Conservation (phyloP, 192 early-diverging fungal species). For the Pecoramyces ruminantium region DNA sequence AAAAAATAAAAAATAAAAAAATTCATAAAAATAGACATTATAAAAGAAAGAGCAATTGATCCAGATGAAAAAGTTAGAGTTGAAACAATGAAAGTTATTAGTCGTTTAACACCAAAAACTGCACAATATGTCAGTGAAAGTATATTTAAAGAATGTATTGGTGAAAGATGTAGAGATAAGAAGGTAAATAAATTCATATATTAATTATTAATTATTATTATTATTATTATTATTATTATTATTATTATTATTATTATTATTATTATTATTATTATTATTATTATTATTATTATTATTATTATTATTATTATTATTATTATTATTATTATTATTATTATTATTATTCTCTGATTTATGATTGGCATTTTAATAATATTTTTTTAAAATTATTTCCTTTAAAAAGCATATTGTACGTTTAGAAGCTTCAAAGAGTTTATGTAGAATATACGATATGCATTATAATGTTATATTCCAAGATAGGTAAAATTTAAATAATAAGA, state of each 20-base stretch:
- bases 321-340: too few species aligned
- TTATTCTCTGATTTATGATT: too few species aligned
- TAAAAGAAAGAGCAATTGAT: slow-evolving; percentile 59
- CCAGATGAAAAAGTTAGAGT: slow-evolving; percentile 84
- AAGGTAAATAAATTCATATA: slow-evolving; percentile 35
- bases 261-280: too few species aligned
- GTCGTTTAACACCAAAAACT: slow-evolving; percentile 30
- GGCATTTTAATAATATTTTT: too few species aligned
- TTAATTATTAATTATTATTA: too few species aligned
- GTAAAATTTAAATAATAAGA: neutral
- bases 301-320: too few species aligned
- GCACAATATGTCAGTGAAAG: neutral
- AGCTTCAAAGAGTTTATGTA: neutral
- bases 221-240: too few species aligned
- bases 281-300: too few species aligned
- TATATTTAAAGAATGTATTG: slow-evolving; percentile 34
- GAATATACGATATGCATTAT: neutral
- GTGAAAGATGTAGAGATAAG: slow-evolving; percentile 76
- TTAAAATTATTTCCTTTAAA: too few species aligned
- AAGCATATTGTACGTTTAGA: neutral
- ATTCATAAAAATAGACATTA: slow-evolving; percentile 14
- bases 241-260: too few species aligned
- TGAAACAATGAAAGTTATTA: slow-evolving; percentile 49
- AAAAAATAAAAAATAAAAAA: neutral
- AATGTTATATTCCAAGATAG: neutral